A percentile compares a stretch with the other conserved stretches of the same genome.
Conservation (phyloP, 306 rosid species). For the Medicago lupulina region DNA sequence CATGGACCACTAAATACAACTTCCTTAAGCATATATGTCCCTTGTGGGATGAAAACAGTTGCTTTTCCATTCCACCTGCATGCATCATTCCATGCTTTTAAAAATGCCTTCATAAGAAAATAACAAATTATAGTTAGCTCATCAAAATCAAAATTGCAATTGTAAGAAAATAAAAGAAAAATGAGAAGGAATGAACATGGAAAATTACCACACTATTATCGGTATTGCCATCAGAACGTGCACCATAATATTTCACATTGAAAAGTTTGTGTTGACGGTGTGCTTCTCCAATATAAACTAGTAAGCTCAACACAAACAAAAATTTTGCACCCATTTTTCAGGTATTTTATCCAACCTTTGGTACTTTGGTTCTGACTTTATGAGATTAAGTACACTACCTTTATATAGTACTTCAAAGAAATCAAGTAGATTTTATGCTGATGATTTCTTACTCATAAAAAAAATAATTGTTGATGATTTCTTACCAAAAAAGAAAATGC, state of each 20-base stretch:
- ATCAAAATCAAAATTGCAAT: neutral
- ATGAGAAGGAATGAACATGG: neutral
- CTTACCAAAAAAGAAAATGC: neutral
- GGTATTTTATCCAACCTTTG: neutral
- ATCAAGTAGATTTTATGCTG: neutral
- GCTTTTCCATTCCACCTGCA: slow-evolving; percentile 47
- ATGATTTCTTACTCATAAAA: neutral
- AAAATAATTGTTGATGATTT: neutral
- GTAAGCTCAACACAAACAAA: slow-evolving; percentile 24
- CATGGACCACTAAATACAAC: slow-evolving; percentile 63
- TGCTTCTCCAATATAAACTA: slow-evolving; percentile 27
- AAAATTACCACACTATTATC: slow-evolving; percentile 48
- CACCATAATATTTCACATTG: slow-evolving; percentile 48
- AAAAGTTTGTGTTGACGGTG: neutral
- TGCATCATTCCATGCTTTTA: slow-evolving; percentile 59
- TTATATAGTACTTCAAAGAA: neutral
- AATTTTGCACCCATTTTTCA: neutral
- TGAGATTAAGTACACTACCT: neutral
- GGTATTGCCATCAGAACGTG: slow-evolving; percentile 30
- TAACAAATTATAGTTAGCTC: slow-evolving; percentile 1
- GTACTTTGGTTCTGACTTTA: neutral
- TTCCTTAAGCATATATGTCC: slow-evolving; percentile 49
- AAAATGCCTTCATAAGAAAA: slow-evolving; percentile 43
- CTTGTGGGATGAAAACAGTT: slow-evolving; percentile 40
- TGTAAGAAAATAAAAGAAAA: neutral